phyloP scores from a whole-genome alignment of 1,284 basidiomycete species.

The Apiotrichum veenhuisii region DNA sequence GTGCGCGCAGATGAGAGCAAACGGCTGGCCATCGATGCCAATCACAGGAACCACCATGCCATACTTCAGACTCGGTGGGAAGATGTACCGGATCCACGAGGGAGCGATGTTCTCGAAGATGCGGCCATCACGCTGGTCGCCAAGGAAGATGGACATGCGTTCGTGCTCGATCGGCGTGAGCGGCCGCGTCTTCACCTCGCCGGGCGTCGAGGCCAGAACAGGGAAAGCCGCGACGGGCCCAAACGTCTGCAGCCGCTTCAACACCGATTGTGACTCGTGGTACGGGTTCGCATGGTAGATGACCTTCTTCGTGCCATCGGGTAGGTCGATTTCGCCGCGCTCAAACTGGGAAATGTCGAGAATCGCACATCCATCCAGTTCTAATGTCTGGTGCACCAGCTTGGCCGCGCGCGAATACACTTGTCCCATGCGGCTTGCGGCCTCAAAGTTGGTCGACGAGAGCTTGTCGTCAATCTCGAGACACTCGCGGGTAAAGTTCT shows the following conservation, averaged over 20 bases:
- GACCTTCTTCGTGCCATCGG: constrained; percentile 41
- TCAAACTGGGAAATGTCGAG: constrained; percentile 92
- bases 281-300: constrained; percentile 53
- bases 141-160: constrained; percentile 69
- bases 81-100: constrained; percentile 67
- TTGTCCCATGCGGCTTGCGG: constrained; percentile 70
- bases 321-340: constrained; percentile 59
- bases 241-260: constrained; percentile 60
- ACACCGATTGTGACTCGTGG: constrained; percentile 56
- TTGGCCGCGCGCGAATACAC: constrained; percentile 86
- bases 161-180: constrained; percentile 68
- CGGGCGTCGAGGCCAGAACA: constrained; percentile 30
- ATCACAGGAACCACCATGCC: constrained; percentile 87
- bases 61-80: constrained; percentile 76
- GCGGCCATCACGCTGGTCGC: constrained; percentile 72
- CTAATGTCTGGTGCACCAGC: constrained; percentile 81
- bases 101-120: constrained; percentile 79
- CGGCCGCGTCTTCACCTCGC: constrained; percentile 23
- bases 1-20: constrained; percentile 87
- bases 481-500: constrained; percentile 90
- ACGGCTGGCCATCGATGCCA: constrained; percentile 88
- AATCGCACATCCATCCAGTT: constrained; percentile 85
- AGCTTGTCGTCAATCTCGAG: constrained; percentile 72
- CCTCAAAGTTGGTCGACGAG: constrained; percentile 31
- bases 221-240: constrained; percentile 38